phyloP scores from a whole-genome alignment of 305 asterid species.

The Fraxinus ornus region DNA sequence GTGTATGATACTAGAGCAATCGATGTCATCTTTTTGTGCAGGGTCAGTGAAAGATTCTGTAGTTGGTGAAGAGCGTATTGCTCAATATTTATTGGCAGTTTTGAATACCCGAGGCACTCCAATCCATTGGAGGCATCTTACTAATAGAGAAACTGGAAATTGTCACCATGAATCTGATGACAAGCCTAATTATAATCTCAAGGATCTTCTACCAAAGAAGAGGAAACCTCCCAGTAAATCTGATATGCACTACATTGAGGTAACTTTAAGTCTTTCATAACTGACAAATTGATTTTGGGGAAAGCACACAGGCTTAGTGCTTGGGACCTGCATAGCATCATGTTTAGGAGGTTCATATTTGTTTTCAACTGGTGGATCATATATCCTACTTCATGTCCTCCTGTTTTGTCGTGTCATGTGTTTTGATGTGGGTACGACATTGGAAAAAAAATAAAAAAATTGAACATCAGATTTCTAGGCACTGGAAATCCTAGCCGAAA shows the following conservation, averaged over 20 bases:
- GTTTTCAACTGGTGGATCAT: neutral
- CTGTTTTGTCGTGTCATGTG: neutral
- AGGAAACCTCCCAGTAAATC: slow-evolving; percentile 44
- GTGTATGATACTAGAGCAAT: neutral
- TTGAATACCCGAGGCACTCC: slow-evolving; percentile 84
- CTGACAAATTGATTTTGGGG: neutral
- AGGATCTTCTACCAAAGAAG: slow-evolving; percentile 50
- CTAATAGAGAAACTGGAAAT: slow-evolving; percentile 35
- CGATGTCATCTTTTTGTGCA: slow-evolving; percentile 24
- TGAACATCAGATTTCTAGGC: neutral
- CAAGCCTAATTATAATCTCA: slow-evolving; percentile 51
- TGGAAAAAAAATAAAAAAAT: neutral
- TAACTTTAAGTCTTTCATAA: slow-evolving; percentile 19
- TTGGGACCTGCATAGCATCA: neutral
- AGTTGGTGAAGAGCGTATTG: slow-evolving; percentile 92
- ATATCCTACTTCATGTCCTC: neutral
- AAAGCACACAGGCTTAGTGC: neutral
- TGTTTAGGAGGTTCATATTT: neutral
- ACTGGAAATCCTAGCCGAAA: neutral
- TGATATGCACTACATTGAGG: slow-evolving; percentile 65
- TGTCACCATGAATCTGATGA: slow-evolving; percentile 31
- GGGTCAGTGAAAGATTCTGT: slow-evolving; percentile 95
- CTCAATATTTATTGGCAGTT: slow-evolving; percentile 82
- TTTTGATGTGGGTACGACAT: neutral
- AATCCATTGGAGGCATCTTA: slow-evolving; percentile 73